Conservation (phyloP, 371 early-diverging fungal species). For the Blastocladiella emersonii region DNA sequence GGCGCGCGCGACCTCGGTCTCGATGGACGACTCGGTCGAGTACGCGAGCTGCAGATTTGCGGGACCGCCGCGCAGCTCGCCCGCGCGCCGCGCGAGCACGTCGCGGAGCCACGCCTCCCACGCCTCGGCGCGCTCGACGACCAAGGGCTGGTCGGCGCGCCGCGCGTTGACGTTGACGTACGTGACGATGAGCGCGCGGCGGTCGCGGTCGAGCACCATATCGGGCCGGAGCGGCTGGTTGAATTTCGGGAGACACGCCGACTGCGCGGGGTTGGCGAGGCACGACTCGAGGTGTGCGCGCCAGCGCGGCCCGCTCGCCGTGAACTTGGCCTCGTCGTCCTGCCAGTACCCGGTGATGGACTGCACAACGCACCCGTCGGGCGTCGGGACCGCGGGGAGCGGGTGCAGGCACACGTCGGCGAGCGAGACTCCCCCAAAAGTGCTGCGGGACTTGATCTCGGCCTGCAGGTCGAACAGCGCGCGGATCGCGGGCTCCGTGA, state of each 20-base stretch:
- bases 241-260: conserved; percentile 43
- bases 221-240: conserved; percentile 53
- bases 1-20: conserved; percentile 9
- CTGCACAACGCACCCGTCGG: conserved; percentile 50
- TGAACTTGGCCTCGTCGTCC: conserved; percentile 34
- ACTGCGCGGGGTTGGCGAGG: conserved; percentile 28
- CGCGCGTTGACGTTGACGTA: conserved; percentile 28
- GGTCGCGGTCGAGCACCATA: conserved; percentile 44
- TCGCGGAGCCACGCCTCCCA: not conserved
- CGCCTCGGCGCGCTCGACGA: conserved; percentile 51
- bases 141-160: conserved; percentile 24
- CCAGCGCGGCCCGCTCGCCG: conserved; percentile 7
- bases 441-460: conserved; percentile 25
- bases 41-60: conserved; percentile 16
- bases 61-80: conserved; percentile 19
- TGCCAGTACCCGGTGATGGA: conserved; percentile 62
- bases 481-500: conserved; percentile 29
- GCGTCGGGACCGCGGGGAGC: conserved; percentile 11
- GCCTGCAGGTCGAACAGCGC: conserved; percentile 38
- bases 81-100: not conserved
- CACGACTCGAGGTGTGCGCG: not conserved
- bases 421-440: conserved; percentile 15
- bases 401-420: conserved; percentile 58
- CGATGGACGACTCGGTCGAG: conserved; percentile 7
- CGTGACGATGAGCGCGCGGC: conserved; percentile 47